Evolutionary conservation across 805 yeast genomes (phyloP).

Genomic region (Metschnikowia matae): DNA sequence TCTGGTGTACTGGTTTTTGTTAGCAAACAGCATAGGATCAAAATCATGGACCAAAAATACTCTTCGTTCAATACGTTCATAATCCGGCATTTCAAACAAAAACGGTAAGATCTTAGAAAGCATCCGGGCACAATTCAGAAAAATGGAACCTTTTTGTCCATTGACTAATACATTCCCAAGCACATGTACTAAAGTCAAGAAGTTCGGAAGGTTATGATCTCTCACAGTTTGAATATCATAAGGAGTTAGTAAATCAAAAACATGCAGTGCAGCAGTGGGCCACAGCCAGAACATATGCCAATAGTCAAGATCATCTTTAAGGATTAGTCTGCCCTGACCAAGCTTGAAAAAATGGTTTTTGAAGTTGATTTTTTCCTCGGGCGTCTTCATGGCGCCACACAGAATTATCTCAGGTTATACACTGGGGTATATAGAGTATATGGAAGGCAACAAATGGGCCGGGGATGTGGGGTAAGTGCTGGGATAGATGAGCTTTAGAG

Average conservation of each 20-base stretch:
- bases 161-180: constrained; percentile 18
- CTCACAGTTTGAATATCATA: constrained; percentile 58
- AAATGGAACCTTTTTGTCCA: constrained; percentile 18
- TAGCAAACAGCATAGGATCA: constrained; percentile 32
- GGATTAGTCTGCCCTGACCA: constrained; percentile 42
- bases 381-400: constrained; percentile 53
- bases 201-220: constrained; percentile 54
- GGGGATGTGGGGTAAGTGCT: no score
- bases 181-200: constrained; percentile 47
- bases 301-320: constrained; percentile 20
- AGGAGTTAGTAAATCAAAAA: constrained; percentile 53
- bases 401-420: neutral
- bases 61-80: constrained; percentile 25
- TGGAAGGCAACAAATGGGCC: no score
- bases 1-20: neutral
- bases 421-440: no score
- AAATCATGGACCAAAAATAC: constrained; percentile 34
- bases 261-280: constrained; percentile 52
- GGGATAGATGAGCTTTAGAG: no score
- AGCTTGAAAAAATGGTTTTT: constrained; percentile 59
- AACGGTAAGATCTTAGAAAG: constrained; percentile 65
- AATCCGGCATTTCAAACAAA: constrained; percentile 50
- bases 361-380: constrained; percentile 63
- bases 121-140: constrained; percentile 59
- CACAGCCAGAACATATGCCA: constrained; percentile 30